Base-by-base conservation (phyloP, 2,329 filamentous ascomycete genomes). In the Penicillium digitatum region DNA sequence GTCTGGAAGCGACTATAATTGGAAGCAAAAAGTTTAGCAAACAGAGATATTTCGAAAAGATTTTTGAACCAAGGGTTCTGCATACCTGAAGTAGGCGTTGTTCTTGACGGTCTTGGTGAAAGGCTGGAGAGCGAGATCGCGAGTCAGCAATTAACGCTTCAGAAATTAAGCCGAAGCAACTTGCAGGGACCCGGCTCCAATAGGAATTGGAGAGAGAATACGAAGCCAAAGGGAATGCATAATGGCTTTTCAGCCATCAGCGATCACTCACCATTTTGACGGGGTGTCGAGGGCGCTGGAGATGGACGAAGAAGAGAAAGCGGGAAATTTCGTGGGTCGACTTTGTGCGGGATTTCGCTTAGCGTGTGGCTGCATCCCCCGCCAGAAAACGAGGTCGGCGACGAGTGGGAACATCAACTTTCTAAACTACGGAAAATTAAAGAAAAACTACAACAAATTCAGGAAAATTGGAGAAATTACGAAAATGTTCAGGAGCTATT, bases 71-170 rank as follows among this genome's bases (percentile, higher is more conserved):
- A 5, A n/a, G 52, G 39, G 45, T 31, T 45, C 57, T 55, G 80
- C 87, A 87, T 74, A 95, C 90, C 90, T 96, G 86, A 89, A 96
- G 90, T 97, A 99, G 77, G 94, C 89, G 81, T 88, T 91, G 85
- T 88, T 96, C 89, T 97, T 97, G 78, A 94, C 85, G 78, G 87
- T 80, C 87, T 97, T 97, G 85, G 89, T 86, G 88, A 91, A 93
- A 80, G 84, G 76, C 91, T 96, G 68, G 67, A 66, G 51, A 62
- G 67, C 75, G 72, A 77, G 79, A 79, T 81, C 82, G 79, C 87
- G 89, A 96, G 90, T 96, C 92, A 96, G 93, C 93, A 96, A 96
- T 96, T 96, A 86, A 86, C 92, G 91, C 92, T 96, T 96, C 92
- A 96, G 92, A 80, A 68, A 78, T 79, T 79, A 59, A 66, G 89